Percentiles rank a stretch among this genome's conserved stretches.
Evolutionary conservation across 2,329 filamentous ascomycete genomes (phyloP).

Genomic region (Arthrobotrys sinensis): DNA sequence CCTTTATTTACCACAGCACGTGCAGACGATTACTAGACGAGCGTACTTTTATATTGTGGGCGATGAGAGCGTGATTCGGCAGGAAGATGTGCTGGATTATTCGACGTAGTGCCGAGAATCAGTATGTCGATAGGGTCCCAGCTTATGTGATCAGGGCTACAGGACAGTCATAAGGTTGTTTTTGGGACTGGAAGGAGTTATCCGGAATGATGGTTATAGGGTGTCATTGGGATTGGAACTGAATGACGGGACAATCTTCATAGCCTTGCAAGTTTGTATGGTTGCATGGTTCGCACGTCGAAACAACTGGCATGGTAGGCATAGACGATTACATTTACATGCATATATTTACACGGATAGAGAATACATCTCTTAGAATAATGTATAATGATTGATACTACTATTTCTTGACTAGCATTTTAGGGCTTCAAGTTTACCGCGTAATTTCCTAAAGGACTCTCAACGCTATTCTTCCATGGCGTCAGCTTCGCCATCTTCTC

Average conservation of each 20-base stretch:
- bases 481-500: neutral
- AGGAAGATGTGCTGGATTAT: conserved; percentile 64
- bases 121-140: conserved; percentile 56
- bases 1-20: conserved; percentile 93
- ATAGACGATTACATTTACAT: conserved; percentile 2
- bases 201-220: conserved; percentile 63
- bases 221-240: neutral
- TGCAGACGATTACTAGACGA: conserved; percentile 84
- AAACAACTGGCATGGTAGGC: conserved; percentile 10
- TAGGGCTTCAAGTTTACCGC: neutral
- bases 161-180: conserved; percentile 59
- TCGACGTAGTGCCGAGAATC: conserved; percentile 57
- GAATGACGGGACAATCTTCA: neutral
- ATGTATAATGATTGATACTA: conserved; percentile 27
- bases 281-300: neutral
- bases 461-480: neutral
- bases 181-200: conserved; percentile 63
- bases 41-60: conserved; percentile 96
- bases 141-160: conserved; percentile 66
- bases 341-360: conserved; percentile 1
- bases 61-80: conserved; percentile 75
- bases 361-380: conserved; percentile 26
- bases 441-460: neutral
- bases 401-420: neutral
- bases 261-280: neutral